Evolutionary conservation across 2,329 filamentous ascomycete species (phyloP), one percentile per base, ranked within the genome.

Genomic region (Verticillium tricorpus): DNA sequence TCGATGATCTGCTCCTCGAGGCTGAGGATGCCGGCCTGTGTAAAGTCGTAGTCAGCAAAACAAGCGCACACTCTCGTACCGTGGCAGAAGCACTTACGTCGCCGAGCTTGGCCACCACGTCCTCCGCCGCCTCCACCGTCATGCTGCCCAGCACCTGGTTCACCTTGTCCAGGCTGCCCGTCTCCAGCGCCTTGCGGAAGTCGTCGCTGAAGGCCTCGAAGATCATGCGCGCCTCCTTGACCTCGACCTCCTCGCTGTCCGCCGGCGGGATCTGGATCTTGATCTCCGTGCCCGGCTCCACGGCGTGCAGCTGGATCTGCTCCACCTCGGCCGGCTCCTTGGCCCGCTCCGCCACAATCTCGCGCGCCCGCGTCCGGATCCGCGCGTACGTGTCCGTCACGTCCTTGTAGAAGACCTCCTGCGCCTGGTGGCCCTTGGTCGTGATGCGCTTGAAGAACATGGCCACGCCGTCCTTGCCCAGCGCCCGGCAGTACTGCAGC

Each of bases 381-480:
- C 89, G 87, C 69, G 82, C 82, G 76, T 96, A 97, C 3, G 93
- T 98, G 45, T 89, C 88, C 70, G 92, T 89, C 55, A 99, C 93
- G 73, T 99, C 95, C 75, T 97, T 94, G 73, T 85, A 87, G 80
- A 99, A 99, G 55, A 98, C 84, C 55, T 91, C 92, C 70, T 91
- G 89, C 7, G 95, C 96, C 77, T 97, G 90, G 76, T 99, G 94
- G 35, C 89, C 91, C 69, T 87, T 87, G 3, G 91, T 96, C 25
- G 91, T 95, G 74, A 99, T 93, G 62, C 94, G 90, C 78, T 95
- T 96, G 85, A 99, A 99, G 82, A 99, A 99, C 34, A 98, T 78
- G 6, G 87, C 85, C 9, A 97, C 93, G 25, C 94, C 94, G 69
- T 98, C 92, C 66, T 86, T 87, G 64, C 94, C 93, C 7, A 99